These are phyloP conservation scores for Auxenochlorella pyrenoidosa DNA, from an alignment of 139 green algal species.

Conservation along the genomic window DNA sequence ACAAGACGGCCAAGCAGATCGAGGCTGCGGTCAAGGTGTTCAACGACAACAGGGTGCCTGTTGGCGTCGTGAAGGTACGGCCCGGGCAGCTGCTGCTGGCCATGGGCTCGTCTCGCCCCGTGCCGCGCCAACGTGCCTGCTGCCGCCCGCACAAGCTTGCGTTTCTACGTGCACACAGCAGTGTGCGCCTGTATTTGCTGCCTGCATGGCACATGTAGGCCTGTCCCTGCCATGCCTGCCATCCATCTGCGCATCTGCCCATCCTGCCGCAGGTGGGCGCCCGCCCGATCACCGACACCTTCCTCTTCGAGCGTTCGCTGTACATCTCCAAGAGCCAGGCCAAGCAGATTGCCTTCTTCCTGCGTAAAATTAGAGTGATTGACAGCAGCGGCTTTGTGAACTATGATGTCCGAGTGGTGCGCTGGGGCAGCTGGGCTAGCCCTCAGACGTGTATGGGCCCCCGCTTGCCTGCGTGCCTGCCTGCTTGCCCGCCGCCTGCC, in stretches of 20 bases:
- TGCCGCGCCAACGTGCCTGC: too few relatives aligned
- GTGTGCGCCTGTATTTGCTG: too few relatives aligned
- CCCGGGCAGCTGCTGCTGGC: neutral
- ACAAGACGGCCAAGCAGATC: neutral
- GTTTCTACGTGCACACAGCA: too few relatives aligned
- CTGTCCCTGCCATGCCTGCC: too few relatives aligned
- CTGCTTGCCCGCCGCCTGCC: too few relatives aligned
- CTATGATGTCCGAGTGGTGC: slow-evolving; percentile 10
- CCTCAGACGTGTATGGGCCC: too few relatives aligned
- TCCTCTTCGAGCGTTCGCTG: slow-evolving; percentile 5
- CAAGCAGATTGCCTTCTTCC: neutral
- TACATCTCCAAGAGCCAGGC: slow-evolving; percentile 12
- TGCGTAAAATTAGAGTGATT: slow-evolving; percentile 2
- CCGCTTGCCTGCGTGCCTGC: too few relatives aligned
- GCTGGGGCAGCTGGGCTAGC: neutral
- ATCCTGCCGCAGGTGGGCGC: too few relatives aligned
- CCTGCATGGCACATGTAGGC: too few relatives aligned
- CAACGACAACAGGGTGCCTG: neutral
- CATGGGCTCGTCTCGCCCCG: too few relatives aligned
- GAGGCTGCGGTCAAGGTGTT: neutral
- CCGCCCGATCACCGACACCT: neutral
- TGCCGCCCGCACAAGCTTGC: neutral
- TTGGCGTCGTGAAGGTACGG: neutral
- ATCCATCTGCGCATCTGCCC: too few relatives aligned
- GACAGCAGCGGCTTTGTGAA: neutral